Evolutionary conservation across 805 yeast genomes (phyloP).

Genomic region (Starmerella vaccinii): DNA sequence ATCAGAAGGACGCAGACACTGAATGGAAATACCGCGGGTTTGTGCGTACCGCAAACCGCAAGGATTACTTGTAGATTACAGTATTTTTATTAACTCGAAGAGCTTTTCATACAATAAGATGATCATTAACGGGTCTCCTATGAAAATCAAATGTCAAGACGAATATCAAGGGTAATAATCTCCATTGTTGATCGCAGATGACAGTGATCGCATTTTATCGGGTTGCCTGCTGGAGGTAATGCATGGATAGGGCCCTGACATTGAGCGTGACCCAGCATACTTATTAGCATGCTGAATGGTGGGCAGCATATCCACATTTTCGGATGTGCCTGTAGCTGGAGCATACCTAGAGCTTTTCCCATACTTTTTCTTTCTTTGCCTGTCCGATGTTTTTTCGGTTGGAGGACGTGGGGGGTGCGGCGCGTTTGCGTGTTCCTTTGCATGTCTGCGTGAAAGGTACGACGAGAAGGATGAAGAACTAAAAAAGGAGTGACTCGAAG

Average conservation of each 20-base stretch:
- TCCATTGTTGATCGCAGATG: not conserved
- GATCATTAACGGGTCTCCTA: no score
- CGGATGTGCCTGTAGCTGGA: no score
- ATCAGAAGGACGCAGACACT: conserved; percentile 92
- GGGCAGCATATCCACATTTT: no score
- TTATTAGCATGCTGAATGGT: conserved; percentile 9
- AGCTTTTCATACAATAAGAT: no score
- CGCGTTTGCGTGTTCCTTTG: not conserved
- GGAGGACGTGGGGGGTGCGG: not conserved
- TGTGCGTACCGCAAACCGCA: conserved; percentile 89
- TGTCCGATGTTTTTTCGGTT: not conserved
- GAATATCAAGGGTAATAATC: not conserved
- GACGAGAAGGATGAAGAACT: not conserved
- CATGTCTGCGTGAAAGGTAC: not conserved
- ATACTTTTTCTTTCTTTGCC: not conserved
- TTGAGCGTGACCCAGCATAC: conserved; percentile 7
- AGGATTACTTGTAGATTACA: conserved; percentile 57
- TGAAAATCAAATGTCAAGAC: not conserved
- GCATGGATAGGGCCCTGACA: conserved; percentile 18
- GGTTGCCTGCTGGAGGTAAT: not conserved
- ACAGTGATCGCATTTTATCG: no score
- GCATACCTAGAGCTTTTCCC: not conserved
- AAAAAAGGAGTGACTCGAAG: not conserved
- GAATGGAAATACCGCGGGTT: conserved; percentile 94
- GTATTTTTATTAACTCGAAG: no score